Evolutionary conservation across 2,329 filamentous ascomycete species (phyloP).

Genomic region (Ophioceras dolichostomum): DNA sequence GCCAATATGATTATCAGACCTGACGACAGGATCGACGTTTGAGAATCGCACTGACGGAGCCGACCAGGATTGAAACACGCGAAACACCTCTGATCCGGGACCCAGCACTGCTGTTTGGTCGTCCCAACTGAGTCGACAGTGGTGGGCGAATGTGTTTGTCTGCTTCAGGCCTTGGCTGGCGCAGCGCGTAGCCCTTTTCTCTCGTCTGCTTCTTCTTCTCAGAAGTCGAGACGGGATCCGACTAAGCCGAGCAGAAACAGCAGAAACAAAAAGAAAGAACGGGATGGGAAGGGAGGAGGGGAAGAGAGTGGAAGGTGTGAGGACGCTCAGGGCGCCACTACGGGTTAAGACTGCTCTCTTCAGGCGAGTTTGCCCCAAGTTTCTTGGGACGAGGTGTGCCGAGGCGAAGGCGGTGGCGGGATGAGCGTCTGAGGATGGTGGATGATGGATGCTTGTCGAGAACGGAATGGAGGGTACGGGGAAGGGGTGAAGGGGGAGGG

Average conservation of each 20-base stretch:
- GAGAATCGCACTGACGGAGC: constrained; percentile 23
- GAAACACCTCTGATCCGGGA: constrained; percentile 22
- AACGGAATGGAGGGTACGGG: too few relatives aligned
- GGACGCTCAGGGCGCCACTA: not conserved
- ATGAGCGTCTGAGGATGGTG: not conserved
- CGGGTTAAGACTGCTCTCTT: not conserved
- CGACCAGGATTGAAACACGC: constrained; percentile 24
- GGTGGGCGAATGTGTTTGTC: not conserved
- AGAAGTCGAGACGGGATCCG: not conserved
- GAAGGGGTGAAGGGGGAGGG: too few relatives aligned
- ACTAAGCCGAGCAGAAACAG: not conserved
- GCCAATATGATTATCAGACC: constrained; percentile 13
- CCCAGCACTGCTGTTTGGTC: not conserved
- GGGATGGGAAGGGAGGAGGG: too few relatives aligned
- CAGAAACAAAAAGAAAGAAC: not conserved
- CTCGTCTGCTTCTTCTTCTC: not conserved
- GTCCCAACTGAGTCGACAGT: not conserved
- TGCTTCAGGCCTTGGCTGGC: too few relatives aligned
- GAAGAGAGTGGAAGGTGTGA: not conserved
- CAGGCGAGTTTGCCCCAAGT: not conserved
- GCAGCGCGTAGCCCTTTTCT: too few relatives aligned
- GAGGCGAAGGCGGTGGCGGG: not conserved
- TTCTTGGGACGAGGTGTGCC: not conserved
- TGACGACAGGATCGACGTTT: constrained; percentile 24
- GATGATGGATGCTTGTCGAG: too few relatives aligned